phyloP scores from a whole-genome alignment of 805 yeast species.

The Danielia reshetovae region DNA sequence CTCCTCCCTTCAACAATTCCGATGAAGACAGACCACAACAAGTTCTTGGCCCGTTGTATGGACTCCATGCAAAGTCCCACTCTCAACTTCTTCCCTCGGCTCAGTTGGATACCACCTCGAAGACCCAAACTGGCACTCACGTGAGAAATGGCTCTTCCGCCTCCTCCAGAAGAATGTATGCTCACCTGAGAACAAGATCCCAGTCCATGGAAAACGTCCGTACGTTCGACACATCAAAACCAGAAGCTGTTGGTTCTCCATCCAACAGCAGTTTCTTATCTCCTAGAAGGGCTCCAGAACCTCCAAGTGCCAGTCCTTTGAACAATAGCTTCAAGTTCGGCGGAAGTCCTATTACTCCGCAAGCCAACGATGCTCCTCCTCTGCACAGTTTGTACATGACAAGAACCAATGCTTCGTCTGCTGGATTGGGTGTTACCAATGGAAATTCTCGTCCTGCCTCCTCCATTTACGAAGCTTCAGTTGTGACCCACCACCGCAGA shows the following conservation, averaged over 20 bases:
- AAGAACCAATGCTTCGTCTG: conserved; percentile 21
- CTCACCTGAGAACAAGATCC: conserved; percentile 47
- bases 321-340: conserved; percentile 31
- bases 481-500: conserved; percentile 24
- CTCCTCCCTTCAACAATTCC: conserved; percentile 15
- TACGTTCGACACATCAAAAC: conserved; percentile 3
- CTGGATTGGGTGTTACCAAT: conserved; percentile 16
- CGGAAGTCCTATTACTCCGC: conserved; percentile 16
- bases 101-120: conserved; percentile 10
- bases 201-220: conserved; percentile 46
- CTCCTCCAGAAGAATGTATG: conserved; percentile 1
- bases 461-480: conserved; percentile 46
- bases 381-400: conserved; percentile 17
- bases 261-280: conserved; percentile 43
- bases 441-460: conserved; percentile 41
- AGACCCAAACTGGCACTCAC: neutral
- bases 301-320: conserved; percentile 44
- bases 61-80: conserved; percentile 8
- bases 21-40: conserved; percentile 13
- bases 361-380: conserved; percentile 1
- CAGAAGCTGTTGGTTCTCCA: conserved; percentile 2
- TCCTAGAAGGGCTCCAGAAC: conserved; percentile 72
- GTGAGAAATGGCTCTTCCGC: neutral
- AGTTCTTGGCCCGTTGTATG: neutral
- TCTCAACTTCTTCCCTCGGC: conserved; percentile 42